phyloP scores from a whole-genome alignment of 345 rosid genomes.

The Raphanus raphanistrum region DNA sequence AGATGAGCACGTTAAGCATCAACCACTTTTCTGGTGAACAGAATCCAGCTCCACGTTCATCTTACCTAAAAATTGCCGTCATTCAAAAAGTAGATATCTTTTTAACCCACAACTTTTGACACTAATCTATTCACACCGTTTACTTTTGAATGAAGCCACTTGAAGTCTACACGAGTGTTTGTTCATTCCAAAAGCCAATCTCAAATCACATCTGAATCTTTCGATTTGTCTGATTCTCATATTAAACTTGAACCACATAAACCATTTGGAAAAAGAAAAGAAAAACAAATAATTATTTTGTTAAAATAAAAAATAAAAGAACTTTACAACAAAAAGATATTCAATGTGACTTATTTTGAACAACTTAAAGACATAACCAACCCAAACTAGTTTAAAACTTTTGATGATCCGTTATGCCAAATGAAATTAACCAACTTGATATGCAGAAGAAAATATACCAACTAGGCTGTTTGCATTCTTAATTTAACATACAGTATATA shows the following conservation, averaged over 20 bases:
- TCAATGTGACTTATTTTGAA: not conserved
- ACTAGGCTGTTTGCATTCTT: not conserved
- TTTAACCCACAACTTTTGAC: conserved; percentile 31
- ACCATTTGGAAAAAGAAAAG: too few species aligned
- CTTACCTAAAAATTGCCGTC: conserved; percentile 20
- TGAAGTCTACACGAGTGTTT: conserved; percentile 22
- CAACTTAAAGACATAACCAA: not conserved
- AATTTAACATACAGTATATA: not conserved
- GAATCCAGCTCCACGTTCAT: conserved; percentile 12
- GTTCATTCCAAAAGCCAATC: not conserved
- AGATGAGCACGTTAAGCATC: conserved; percentile 22
- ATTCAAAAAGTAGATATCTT: conserved; percentile 21
- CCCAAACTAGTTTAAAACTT: not conserved
- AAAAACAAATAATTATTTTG: too few species aligned
- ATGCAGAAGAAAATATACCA: not conserved
- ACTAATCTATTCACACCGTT: conserved; percentile 23
- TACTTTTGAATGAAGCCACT: conserved; percentile 26
- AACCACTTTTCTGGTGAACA: conserved; percentile 22
- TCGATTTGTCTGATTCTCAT: not conserved
- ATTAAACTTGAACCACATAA: not conserved
- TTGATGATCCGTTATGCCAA: not conserved
- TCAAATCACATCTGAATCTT: not conserved
- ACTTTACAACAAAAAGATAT: not conserved
- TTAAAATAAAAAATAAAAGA: not conserved
- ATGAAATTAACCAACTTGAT: not conserved